These are phyloP conservation scores for Apiospora rasikravindrae DNA, from an alignment of 2,329 filamentous ascomycete species.

Conservation along the genomic window DNA sequence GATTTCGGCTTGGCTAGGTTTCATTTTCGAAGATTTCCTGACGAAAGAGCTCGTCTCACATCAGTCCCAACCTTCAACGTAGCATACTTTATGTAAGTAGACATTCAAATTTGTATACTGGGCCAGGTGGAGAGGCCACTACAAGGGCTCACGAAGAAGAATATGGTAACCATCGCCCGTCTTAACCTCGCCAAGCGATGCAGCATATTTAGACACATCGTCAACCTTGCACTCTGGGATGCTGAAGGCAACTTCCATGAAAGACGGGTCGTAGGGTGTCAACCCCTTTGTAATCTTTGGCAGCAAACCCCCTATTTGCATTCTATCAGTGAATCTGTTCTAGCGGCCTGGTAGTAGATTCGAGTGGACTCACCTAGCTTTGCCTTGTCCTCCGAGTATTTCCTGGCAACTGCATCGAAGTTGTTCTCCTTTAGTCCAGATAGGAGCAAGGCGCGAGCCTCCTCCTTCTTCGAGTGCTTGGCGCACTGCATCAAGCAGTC, in stretches of 20 bases:
- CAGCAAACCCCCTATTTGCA: conserved; percentile 1
- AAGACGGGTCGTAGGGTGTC: neutral
- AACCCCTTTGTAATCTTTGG: neutral
- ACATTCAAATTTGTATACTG: neutral
- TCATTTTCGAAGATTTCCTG: neutral
- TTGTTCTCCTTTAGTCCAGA: neutral
- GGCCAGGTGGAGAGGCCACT: neutral
- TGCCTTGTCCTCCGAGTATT: conserved; percentile 22
- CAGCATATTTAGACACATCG: conserved; percentile 1
- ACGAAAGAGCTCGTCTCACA: neutral
- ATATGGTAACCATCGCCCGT: conserved; percentile 23
- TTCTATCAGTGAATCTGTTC: neutral
- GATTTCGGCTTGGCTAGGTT: neutral
- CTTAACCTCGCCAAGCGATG: conserved; percentile 19
- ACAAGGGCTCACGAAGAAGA: conserved; percentile 12
- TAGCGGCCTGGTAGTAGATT: neutral
- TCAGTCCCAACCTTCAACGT: neutral
- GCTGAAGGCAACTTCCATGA: conserved; percentile 15
- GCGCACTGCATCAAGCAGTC: conserved; percentile 16
- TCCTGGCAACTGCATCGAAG: conserved; percentile 9
- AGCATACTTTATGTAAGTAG: neutral
- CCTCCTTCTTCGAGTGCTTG: conserved; percentile 22
- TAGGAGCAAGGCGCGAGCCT: conserved; percentile 21
- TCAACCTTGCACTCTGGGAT: neutral
- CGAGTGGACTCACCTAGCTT: conserved; percentile 17